These are phyloP conservation scores for Solanum virginianum DNA, from an alignment of 257 asterid genomes.

Conservation along the genomic window DNA sequence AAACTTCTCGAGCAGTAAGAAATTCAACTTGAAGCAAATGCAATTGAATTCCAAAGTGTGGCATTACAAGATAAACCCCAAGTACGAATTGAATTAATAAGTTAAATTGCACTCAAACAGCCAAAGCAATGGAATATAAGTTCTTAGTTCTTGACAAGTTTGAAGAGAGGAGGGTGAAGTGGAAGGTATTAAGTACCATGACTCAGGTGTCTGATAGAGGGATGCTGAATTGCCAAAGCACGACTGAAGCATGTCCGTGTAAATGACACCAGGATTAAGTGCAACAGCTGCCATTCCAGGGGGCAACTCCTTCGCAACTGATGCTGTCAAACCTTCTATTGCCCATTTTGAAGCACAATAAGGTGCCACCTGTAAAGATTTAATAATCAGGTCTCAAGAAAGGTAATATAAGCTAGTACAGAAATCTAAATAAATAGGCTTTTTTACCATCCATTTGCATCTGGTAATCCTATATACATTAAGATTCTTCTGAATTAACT, in stretches of 20 bases:
- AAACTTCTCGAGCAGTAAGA: background rate
- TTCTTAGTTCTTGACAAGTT: background rate
- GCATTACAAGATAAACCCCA: background rate
- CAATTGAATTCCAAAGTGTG: background rate
- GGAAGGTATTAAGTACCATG: conserved; percentile 41
- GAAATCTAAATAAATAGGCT: background rate
- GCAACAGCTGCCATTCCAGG: conserved; percentile 76
- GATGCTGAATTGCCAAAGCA: conserved; percentile 88
- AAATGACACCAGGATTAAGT: conserved; percentile 84
- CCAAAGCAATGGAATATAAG: background rate
- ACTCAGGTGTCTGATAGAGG: conserved; percentile 70
- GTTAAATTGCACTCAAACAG: background rate
- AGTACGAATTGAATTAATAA: background rate
- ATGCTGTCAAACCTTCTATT: conserved; percentile 75
- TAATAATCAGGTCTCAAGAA: conserved; percentile 6
- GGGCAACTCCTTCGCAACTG: conserved; percentile 89
- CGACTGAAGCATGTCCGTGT: conserved; percentile 89
- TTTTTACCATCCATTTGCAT: background rate
- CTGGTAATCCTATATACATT: background rate
- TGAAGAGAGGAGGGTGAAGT: background rate
- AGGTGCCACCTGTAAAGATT: conserved; percentile 72
- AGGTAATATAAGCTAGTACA: background rate
- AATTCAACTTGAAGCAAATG: background rate
- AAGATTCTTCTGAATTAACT: background rate
- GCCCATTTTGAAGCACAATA: conserved; percentile 99